These are phyloP conservation scores for Akanthomyces lecanii DNA, from an alignment of 2,329 filamentous ascomycete genomes.

Conservation along the genomic window DNA sequence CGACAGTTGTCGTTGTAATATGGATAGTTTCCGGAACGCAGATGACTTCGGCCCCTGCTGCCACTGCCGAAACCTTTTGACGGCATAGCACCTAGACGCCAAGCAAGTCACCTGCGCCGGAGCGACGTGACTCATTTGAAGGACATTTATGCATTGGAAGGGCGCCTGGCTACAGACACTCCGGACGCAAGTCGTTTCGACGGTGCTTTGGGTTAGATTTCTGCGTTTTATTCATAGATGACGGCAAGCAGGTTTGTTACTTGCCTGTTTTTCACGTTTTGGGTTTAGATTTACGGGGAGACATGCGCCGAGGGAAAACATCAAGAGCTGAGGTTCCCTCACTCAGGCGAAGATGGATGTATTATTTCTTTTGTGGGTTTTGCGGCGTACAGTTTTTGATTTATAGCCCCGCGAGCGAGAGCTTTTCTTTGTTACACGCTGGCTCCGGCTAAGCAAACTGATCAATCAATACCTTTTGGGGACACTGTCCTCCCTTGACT, in stretches of 20 bases:
- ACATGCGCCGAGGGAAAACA: conserved; percentile 11
- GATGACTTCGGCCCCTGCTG: conserved; percentile 22
- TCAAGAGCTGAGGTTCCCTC: conserved; percentile 19
- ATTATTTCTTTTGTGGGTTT: conserved; percentile 10
- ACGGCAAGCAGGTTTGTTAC: background rate
- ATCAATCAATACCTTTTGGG: background rate
- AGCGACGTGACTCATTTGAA: background rate
- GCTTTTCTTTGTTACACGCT: background rate
- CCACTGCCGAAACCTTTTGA: background rate
- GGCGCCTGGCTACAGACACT: conserved; percentile 9
- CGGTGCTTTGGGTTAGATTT: conserved; percentile 5
- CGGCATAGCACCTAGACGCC: background rate
- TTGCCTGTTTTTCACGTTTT: background rate
- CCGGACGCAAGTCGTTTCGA: background rate
- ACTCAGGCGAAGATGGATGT: background rate
- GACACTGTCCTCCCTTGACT: background rate
- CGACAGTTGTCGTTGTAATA: conserved; percentile 38
- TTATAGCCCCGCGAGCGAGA: background rate
- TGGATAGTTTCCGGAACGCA: conserved; percentile 39
- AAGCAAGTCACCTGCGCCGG: background rate
- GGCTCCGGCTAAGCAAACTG: background rate
- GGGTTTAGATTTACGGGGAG: background rate
- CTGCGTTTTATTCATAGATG: conserved; percentile 7
- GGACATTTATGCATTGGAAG: conserved; percentile 1
- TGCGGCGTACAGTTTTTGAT: background rate